These are phyloP conservation scores for Curvularia sp. DNA, from an alignment of 2,329 filamentous ascomycete genomes.

Conservation along the genomic window DNA sequence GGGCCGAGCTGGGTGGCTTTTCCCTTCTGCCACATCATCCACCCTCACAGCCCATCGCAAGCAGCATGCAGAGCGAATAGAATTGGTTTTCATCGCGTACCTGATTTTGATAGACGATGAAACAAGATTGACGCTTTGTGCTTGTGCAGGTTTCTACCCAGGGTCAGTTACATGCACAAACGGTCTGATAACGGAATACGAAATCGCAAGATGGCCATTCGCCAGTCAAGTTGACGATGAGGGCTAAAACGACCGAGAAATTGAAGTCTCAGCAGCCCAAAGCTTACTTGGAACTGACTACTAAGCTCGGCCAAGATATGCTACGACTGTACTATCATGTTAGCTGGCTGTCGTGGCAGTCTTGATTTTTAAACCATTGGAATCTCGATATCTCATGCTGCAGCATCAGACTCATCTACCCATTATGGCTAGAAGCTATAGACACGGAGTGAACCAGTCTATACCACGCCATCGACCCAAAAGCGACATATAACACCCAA, in stretches of 20 bases:
- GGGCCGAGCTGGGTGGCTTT: background rate
- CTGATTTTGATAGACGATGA: background rate
- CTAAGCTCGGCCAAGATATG: background rate
- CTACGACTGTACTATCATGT: background rate
- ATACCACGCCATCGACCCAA: too few species aligned
- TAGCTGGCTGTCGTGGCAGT: background rate
- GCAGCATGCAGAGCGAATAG: background rate
- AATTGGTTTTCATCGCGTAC: background rate
- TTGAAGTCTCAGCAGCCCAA: background rate
- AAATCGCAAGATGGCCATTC: background rate
- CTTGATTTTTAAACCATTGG: background rate
- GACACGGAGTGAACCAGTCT: too few species aligned
- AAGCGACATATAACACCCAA: background rate
- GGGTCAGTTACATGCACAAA: too few species aligned
- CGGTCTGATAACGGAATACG: background rate
- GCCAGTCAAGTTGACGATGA: background rate
- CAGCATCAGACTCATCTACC: too few species aligned
- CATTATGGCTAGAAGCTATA: too few species aligned
- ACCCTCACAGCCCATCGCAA: background rate
- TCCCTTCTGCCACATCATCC: slow-evolving; percentile 3
- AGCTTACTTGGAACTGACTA: background rate
- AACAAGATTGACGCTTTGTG: background rate
- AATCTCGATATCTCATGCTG: too few species aligned
- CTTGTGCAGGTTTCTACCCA: background rate
- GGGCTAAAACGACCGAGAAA: too few species aligned